Percentiles rank a stretch among this genome's conserved stretches.
Evolutionary conservation across 192 early-diverging fungal genomes (phyloP).

Genomic region (Coemansia sp.): DNA sequence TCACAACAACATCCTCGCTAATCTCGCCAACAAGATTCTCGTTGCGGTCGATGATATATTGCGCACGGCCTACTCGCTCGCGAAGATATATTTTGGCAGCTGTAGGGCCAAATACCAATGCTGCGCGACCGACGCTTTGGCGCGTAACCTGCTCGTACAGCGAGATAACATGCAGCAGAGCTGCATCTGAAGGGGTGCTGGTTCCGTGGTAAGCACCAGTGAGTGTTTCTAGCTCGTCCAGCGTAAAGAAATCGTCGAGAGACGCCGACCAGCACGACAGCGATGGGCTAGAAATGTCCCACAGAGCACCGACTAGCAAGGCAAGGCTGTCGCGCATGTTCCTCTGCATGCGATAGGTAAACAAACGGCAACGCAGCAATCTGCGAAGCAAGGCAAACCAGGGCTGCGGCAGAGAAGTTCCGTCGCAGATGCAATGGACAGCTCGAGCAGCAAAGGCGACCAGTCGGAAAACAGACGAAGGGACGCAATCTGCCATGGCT

Average conservation of each 20-base stretch:
- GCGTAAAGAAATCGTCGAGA: slow-evolving; percentile 37
- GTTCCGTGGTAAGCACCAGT: slow-evolving; percentile 45
- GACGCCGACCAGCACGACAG: slow-evolving; percentile 50
- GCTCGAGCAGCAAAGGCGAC: slow-evolving; percentile 17
- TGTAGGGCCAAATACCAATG: slow-evolving; percentile 38
- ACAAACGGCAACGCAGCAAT: slow-evolving; percentile 42
- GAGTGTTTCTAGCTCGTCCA: slow-evolving; percentile 51
- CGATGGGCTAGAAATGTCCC: slow-evolving; percentile 33
- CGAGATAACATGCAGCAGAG: slow-evolving; percentile 28
- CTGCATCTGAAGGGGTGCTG: slow-evolving; percentile 18
- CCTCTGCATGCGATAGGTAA: slow-evolving; percentile 18
- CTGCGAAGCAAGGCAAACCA: slow-evolving; percentile 35
- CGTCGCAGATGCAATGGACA: background rate
- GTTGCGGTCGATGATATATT: slow-evolving; percentile 41
- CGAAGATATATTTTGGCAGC: slow-evolving; percentile 22
- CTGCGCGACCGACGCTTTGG: slow-evolving; percentile 47
- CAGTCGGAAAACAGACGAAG: slow-evolving; percentile 21
- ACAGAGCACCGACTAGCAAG: slow-evolving; percentile 23
- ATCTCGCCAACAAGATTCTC: slow-evolving; percentile 48
- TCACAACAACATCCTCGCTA: slow-evolving; percentile 25
- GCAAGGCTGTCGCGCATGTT: slow-evolving; percentile 17
- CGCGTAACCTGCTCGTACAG: slow-evolving; percentile 41
- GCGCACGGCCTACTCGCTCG: slow-evolving; percentile 28
- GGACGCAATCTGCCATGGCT: slow-evolving; percentile 1
- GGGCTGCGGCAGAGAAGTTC: background rate